These are phyloP conservation scores for Ustilago shanxiensis DNA, from an alignment of 1,284 basidiomycete species.

Conservation along the genomic window DNA sequence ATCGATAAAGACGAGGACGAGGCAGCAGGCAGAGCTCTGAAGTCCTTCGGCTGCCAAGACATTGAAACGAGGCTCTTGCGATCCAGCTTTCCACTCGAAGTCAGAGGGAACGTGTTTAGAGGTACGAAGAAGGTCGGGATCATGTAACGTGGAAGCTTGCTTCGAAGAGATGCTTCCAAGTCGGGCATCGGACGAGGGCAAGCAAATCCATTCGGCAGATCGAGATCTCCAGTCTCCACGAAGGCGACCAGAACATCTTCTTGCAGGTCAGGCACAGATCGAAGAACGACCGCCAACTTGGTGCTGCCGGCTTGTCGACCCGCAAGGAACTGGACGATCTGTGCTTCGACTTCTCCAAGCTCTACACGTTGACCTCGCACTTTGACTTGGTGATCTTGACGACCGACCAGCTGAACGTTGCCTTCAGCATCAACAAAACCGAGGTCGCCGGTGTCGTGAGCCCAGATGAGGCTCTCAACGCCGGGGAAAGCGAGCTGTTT, in stretches of 20 bases:
- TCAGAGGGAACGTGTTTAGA: not conserved
- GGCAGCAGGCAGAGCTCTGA: not conserved
- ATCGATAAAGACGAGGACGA: not conserved
- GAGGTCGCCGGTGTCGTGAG: not conserved
- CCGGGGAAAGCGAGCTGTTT: not conserved
- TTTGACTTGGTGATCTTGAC: not conserved
- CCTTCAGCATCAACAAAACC: not conserved
- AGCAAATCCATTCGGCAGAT: not conserved
- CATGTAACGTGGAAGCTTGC: not conserved
- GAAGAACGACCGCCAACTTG: not conserved
- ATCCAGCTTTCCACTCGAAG: not conserved
- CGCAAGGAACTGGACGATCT: not conserved
- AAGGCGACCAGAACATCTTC: not conserved
- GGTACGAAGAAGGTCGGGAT: not conserved
- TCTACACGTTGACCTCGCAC: not conserved
- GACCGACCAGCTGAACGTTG: not conserved
- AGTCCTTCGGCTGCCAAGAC: not conserved
- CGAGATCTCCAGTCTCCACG: not conserved
- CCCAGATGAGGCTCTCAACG: not conserved
- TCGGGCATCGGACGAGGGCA: not conserved
- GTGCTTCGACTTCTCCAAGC: not conserved
- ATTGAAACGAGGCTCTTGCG: not conserved
- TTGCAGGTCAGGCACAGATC: not conserved
- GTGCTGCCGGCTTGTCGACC: not conserved
- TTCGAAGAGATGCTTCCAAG: not conserved